Conservation (phyloP, 2,329 filamentous ascomycete genomes). For the Xylariaceae sp. region DNA sequence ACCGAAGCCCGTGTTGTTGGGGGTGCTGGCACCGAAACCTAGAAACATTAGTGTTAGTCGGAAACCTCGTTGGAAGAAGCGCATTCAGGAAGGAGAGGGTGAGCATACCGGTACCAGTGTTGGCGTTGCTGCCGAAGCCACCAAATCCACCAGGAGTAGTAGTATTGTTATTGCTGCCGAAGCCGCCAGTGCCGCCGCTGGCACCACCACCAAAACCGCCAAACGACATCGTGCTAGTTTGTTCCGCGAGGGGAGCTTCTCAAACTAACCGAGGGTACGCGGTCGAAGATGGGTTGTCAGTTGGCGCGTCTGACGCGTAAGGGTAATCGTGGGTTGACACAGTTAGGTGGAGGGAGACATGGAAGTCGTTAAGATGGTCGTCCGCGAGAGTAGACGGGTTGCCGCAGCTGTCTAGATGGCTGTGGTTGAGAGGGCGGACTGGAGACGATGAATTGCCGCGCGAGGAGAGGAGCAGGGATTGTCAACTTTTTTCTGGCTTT, state of each 20-base stretch:
- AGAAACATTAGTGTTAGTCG: conserved; percentile 22
- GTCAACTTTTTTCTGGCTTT: conserved; percentile 11
- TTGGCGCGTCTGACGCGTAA: conserved; percentile 33
- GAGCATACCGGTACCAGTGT: conserved; percentile 48
- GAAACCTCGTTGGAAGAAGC: conserved; percentile 2
- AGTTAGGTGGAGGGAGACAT: conserved; percentile 27
- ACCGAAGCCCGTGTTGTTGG: conserved; percentile 29
- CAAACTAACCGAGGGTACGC: conserved; percentile 12
- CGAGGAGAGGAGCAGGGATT: background rate
- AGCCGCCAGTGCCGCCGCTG: conserved; percentile 39
- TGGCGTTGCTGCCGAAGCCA: conserved; percentile 47
- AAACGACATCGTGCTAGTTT: conserved; percentile 47
- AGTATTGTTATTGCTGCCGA: conserved; percentile 53
- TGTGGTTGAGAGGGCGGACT: background rate
- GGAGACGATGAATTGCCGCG: conserved; percentile 7
- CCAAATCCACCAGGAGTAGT: conserved; percentile 49
- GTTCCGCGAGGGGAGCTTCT: conserved; percentile 10
- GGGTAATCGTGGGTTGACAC: conserved; percentile 15
- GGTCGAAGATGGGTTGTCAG: conserved; percentile 17
- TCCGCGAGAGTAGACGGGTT: conserved; percentile 5
- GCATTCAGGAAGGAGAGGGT: conserved; percentile 18
- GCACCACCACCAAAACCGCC: conserved; percentile 48
- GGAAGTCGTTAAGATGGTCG: conserved; percentile 18
- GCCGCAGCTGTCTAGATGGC: background rate
- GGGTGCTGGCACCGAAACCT: conserved; percentile 28